These are phyloP conservation scores for Strombidium stylifer DNA, from an alignment of 73 alveolate species.

Conservation along the genomic window DNA sequence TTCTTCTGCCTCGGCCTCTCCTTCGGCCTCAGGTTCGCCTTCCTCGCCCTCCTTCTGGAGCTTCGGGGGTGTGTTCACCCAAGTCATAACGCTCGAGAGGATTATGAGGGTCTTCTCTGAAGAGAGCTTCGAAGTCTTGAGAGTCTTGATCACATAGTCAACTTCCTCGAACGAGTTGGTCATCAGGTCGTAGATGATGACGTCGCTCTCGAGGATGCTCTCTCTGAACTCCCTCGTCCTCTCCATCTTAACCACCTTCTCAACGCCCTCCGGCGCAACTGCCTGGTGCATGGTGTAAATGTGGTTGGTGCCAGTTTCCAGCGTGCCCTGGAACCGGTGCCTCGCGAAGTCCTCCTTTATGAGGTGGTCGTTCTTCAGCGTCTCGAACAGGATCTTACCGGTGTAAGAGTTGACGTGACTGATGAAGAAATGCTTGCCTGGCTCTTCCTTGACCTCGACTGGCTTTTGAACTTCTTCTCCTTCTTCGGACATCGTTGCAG, in stretches of 20 bases:
- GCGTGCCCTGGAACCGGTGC: slow-evolving; percentile 43
- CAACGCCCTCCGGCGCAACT: slow-evolving; percentile 31
- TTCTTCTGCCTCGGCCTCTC: slow-evolving; percentile 61
- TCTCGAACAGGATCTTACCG: slow-evolving; percentile 35
- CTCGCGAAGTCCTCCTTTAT: slow-evolving; percentile 39
- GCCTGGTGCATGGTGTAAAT: slow-evolving; percentile 6
- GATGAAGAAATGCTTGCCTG: slow-evolving; percentile 55
- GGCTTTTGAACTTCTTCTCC: slow-evolving; percentile 9
- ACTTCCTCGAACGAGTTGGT: slow-evolving; percentile 54
- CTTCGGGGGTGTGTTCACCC: slow-evolving; percentile 91
- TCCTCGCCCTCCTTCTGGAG: slow-evolving; percentile 65
- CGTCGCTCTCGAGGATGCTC: slow-evolving; percentile 55
- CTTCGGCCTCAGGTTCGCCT: slow-evolving; percentile 57
- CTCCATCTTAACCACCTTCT: slow-evolving; percentile 17
- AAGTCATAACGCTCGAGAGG: slow-evolving; percentile 87
- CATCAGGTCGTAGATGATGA: slow-evolving; percentile 63
- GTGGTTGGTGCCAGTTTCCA: neutral
- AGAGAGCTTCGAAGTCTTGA: slow-evolving; percentile 36
- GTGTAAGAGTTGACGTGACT: slow-evolving; percentile 55
- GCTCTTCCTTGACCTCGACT: slow-evolving; percentile 9
- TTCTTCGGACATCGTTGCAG: neutral
- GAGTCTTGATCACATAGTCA: slow-evolving; percentile 56
- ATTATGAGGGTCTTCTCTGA: slow-evolving; percentile 70
- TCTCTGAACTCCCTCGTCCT: slow-evolving; percentile 52
- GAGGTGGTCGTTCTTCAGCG: slow-evolving; percentile 35